phyloP scores from a whole-genome alignment of 2,329 filamentous ascomycete genomes.

The Chaetomium sp. region DNA sequence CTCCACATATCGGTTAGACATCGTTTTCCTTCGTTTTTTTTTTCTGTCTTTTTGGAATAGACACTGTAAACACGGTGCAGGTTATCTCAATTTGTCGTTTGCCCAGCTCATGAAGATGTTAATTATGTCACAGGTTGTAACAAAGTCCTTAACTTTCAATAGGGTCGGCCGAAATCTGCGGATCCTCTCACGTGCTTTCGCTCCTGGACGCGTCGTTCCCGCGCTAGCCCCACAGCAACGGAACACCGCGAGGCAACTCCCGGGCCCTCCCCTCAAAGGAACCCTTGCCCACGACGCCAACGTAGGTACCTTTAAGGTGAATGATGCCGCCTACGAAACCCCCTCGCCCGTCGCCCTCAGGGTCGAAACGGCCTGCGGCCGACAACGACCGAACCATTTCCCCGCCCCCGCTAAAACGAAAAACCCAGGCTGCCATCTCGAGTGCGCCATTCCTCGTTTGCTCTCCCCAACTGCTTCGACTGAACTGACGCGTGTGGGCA shows the following conservation, averaged over 20 bases:
- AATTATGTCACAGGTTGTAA: too few relatives aligned
- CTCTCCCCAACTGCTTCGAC: not conserved
- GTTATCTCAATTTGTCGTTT: too few relatives aligned
- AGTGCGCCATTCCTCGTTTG: constrained; percentile 43
- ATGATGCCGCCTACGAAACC: constrained; percentile 16
- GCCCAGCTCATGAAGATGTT: too few relatives aligned
- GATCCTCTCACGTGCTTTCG: constrained; percentile 25
- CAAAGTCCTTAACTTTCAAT: too few relatives aligned
- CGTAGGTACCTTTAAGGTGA: not conserved
- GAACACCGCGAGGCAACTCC: too few relatives aligned
- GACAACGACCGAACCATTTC: constrained; percentile 49
- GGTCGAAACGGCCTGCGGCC: constrained; percentile 33
- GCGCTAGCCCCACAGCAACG: not conserved
- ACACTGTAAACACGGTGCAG: too few relatives aligned
- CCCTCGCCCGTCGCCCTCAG: not conserved
- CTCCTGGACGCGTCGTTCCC: constrained; percentile 12
- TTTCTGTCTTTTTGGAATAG: too few relatives aligned
- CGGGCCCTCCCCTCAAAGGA: too few relatives aligned
- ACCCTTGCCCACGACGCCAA: not conserved
- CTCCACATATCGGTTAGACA: too few relatives aligned
- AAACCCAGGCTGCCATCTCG: constrained; percentile 54
- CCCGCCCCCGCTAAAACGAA: constrained; percentile 57
- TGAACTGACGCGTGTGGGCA: constrained; percentile 38
- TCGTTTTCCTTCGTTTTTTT: too few relatives aligned
- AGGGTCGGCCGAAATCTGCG: not conserved